Evolutionary conservation across 768 basidiomycete species (phyloP).

Genomic region (Cystobasidium ongulense): DNA sequence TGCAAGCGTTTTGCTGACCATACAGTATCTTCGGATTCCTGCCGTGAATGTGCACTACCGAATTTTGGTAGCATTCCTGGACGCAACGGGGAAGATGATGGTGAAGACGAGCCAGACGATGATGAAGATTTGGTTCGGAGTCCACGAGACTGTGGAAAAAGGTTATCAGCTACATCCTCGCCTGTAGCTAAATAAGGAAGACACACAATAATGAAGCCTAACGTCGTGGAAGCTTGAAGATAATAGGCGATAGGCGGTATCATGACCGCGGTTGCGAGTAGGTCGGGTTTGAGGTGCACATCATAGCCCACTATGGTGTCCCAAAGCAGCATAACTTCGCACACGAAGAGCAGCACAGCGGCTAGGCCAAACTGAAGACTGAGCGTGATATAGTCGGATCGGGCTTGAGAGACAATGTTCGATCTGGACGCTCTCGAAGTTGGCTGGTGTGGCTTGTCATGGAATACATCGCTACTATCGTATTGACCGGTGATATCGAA

Average conservation of each 20-base stretch:
- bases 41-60: not conserved
- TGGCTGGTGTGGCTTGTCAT: not conserved
- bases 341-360: slow-evolving; percentile 6
- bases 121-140: not conserved
- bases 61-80: not conserved
- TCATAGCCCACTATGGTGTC: slow-evolving; percentile 11
- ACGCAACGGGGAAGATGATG: not conserved
- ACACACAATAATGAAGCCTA: slow-evolving; percentile 13
- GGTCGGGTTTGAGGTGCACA: not conserved
- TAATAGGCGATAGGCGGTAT: slow-evolving; percentile 1
- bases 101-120: not conserved
- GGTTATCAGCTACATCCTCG: not conserved
- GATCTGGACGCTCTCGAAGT: not conserved
- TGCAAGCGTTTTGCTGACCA: not conserved
- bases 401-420: not conserved
- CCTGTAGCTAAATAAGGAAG: not conserved
- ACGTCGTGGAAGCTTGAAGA: not conserved
- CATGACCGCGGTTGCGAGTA: not conserved
- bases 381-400: not conserved
- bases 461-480: not conserved
- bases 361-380: slow-evolving; percentile 12
- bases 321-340: slow-evolving; percentile 8
- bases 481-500: not conserved
- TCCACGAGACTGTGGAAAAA: not conserved
- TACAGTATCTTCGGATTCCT: not conserved